Evolutionary conservation across 2,329 filamentous ascomycete species (phyloP), one percentile per base, ranked within the genome.

Genomic region (Aureobasidium sp.): DNA sequence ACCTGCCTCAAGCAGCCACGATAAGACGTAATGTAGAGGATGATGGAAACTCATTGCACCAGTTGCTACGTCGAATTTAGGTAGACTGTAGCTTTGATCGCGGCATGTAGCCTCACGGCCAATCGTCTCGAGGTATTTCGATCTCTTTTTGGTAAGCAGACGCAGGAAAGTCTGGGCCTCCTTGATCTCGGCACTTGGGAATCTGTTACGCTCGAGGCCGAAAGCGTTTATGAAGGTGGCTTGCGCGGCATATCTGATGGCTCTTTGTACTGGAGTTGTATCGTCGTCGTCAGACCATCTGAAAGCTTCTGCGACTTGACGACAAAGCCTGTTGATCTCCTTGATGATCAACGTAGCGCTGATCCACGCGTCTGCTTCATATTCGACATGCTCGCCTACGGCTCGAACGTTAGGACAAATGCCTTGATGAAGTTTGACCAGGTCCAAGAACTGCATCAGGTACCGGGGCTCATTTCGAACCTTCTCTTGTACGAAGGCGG

Each of bases 331-430:
- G 72, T 97, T 97, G 73, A 99, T 93, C 73, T 99, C 93, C 56
- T 93, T 84, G 55, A 94, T 97, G 63, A 99, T 89, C 56, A 97
- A 82, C 7, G 92, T 96, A 3, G 94, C 93, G 63, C 90, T 95
- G 59, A 99, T 97, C 94, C 94, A 99, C 23, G 91, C 89, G 75
- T 99, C 95, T 1, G 92, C 95, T 75, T 99, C 94, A 71, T 97
- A 99, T 74, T 99, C 95, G 36, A 99, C 90, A 73, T 99, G 94
- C 71, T 97, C 94, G 17, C 92, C 91, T 26, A 97, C 85, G 2
- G 93, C 94, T 65, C 95, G 84, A 50, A 92, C 82, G 69, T 97
- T 99, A 1, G 94, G 94, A 68, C 93, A 97, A 62, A 99, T 97
- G 32, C 94, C 93, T 76, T 99, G 95, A 67, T 97, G 92, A 50